Evolutionary conservation across 2,329 filamentous ascomycete genomes (phyloP), one percentile per base, ranked within the genome.

Genomic region (Fusarium napiforme): DNA sequence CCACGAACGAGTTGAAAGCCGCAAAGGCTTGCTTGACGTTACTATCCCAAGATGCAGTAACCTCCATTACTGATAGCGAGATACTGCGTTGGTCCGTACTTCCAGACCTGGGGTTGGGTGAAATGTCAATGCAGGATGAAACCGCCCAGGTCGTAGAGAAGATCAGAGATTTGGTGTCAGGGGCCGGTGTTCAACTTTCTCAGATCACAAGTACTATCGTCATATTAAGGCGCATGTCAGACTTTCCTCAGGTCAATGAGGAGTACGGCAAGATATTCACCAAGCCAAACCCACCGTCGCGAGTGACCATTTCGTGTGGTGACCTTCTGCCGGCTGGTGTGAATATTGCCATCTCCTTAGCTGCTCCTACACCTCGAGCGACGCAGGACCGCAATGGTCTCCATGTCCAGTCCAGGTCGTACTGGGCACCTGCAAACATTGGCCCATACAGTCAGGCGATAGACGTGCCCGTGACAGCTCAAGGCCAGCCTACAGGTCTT

Each of bases 351-450:
- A 87, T 96, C 70, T 85, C 87, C 73, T 79, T 89, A 43, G 83
- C 84, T 2, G 79, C 85, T 7, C 84, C 85, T 30, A 71, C 78
- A 2, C 68, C 68, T 4, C 69, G 81, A 28, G 64, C 71, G 14
- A 68, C 59, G 9, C 60, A 60, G n/a, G 76, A 79, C 37, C 82
- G 93, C 82, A 85, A 87, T 58, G 90, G 89, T 1, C 87, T 98
- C 3, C 96, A 99, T 81, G 95, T 99, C 10, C 96, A 98, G 82
- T 95, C 93, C 7, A 87, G 93, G 43, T 97, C 94, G 16, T 98
- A 98, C 85, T 99, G 96, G 96, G 96, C 96, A 1, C 96, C 96
- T 1, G 96, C 96, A 26, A 98, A 98, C 79, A 98, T 99, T 60
- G 96, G 96, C 0, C 96, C 96, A 0, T 98, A 98, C 82, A 98